Base-by-base conservation (phyloP, 140 eudicot species). In the Anethum foeniculum region DNA sequence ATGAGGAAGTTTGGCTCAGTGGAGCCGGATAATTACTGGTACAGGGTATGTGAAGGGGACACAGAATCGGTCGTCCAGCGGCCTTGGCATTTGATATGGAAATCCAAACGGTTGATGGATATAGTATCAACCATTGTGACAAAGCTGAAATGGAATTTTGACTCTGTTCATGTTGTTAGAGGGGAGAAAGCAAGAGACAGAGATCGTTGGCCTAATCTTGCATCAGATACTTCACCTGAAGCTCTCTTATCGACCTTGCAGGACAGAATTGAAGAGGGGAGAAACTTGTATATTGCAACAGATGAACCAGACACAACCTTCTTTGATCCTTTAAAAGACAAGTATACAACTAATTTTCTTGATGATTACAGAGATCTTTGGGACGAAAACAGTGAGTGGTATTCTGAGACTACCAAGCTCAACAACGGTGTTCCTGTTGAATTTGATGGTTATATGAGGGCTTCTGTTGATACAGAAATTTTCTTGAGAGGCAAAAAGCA, bases 401-500 rank as follows among this genome's bases (percentile, higher is more conserved):
- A 90, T 34, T 51, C 82, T 21, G 98, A 92, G 68, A 94, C 87
- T 58, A 85, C 83, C 4, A 90, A 92, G 82, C 90, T 94, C 80
- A 92, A 89, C 56, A 90, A 88, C 27, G 97, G 98, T 39, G 90
- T 83, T 74, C 90, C 98, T 4, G 97, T 94, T 62, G 98, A 92
- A 80, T 94, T 94, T 81, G 98, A 94, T 81, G 94, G 96, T 21
- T 94, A 92, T 88, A 92, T 94, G 98, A 88, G 91, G 90, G 89
- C 89, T 14, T 90, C 96, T n/a, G 93, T 94, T 51, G 98, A 94
- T 77, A 92, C 96, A 5, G 98, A 94, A 87, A 97, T 94, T 80
- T 94, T 90, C 92, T 86, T 94, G 88, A 89, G 96, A 90, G 98
- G 97, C 3, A 94, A 94, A 78, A 94, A 85, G 91, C 96, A 94